phyloP scores from a whole-genome alignment of 768 basidiomycete species.

The Dioszegia aurantiaca region DNA sequence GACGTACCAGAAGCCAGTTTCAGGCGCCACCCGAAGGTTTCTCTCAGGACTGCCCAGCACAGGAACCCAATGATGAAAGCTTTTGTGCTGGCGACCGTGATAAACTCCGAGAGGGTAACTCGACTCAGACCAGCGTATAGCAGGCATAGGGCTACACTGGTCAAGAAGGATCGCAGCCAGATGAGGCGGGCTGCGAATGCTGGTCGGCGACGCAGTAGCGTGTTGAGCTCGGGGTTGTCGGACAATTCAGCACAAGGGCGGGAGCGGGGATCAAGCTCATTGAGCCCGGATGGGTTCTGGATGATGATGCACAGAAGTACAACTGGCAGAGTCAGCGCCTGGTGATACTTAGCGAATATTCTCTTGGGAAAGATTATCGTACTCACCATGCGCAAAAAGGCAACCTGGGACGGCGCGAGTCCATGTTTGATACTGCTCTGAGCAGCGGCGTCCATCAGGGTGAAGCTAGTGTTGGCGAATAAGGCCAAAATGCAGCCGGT shows the following conservation, averaged over 20 bases:
- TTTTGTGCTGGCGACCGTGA: neutral
- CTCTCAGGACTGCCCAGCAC: neutral
- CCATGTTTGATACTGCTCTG: slow-evolving; percentile 6
- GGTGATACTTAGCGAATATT: too few relatives aligned
- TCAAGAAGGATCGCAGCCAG: neutral
- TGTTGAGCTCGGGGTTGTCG: neutral
- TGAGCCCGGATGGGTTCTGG: neutral
- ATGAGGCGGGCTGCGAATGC: slow-evolving; percentile 3
- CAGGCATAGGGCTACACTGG: neutral
- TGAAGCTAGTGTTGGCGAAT: neutral
- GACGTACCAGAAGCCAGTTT: neutral
- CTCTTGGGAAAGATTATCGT: neutral
- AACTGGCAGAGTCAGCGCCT: neutral
- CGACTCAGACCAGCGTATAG: neutral
- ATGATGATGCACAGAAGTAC: neutral
- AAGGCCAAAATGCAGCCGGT: neutral
- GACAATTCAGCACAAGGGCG: neutral
- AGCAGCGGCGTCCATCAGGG: neutral
- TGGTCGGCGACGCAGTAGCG: neutral
- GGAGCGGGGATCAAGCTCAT: slow-evolving; percentile 5
- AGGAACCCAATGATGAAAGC: neutral
- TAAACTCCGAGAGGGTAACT: neutral
- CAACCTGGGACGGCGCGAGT: neutral
- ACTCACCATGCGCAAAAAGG: slow-evolving; percentile 1
- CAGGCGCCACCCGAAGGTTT: slow-evolving; percentile 4